Base-by-base conservation (phyloP, 768 basidiomycete genomes). In the Stropharia rugosoannulata region DNA sequence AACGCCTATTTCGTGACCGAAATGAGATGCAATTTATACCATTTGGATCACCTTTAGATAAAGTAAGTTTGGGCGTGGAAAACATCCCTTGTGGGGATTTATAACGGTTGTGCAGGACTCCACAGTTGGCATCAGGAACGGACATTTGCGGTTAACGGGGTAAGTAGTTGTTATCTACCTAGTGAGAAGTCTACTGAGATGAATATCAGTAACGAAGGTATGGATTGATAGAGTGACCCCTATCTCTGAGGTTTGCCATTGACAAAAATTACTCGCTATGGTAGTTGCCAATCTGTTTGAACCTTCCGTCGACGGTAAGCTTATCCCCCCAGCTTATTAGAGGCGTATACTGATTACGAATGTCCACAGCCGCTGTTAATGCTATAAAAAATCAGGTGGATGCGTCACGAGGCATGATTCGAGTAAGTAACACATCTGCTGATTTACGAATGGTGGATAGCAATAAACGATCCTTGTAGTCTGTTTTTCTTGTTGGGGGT, bases 401-500 rank as follows among this genome's bases (percentile, higher is more conserved):
- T 51, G 82, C 83, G 0, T 87, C 87, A 0, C 74, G 78, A 35
- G 86, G 88, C 0, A 76, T 80, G 61, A 87, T 92, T 61, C 85
- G 80, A 72, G 87, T 86, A 54, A 8, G 65, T 55, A 3, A 39
- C 11, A 19, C n/a, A 8, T 44, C 16, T 11, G 19, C 12, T 0
- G 6, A 9, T 18, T 15, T 18, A 39, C 32, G 15, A 16, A 10
- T 15, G 4, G 8, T 5, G 7, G 16, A n/a, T 18, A 1, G 4
- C 12, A 47, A 13, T 18, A 35, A 47, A 27, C 22, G 25, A 18
- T 48, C 1, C 5, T 22, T 22, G 3, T 22, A 90, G 86, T 89
- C 87, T n/a, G 83, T 92, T 4, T 92, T 89, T 75, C 73, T 92
- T 19, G 90, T 92, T 9, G 90, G 90, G 64, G 90, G 90, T 45